These are phyloP conservation scores for Amaranthus palmeri DNA, from an alignment of 148 eudicot genomes.

Conservation along the genomic window DNA sequence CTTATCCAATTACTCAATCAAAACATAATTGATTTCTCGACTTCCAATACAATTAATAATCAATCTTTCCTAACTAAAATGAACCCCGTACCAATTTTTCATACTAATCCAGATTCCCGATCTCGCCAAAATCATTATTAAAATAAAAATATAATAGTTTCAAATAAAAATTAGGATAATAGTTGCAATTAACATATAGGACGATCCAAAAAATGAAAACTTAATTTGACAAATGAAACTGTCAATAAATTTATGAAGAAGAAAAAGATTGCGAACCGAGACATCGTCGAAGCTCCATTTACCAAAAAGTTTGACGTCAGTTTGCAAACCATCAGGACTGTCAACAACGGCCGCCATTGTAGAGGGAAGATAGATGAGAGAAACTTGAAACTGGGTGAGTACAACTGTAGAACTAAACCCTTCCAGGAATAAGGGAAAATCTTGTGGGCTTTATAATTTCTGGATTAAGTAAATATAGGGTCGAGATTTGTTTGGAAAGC, in stretches of 20 bases:
- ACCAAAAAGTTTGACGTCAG: conserved; percentile 25
- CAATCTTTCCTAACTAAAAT: neutral
- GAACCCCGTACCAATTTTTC: neutral
- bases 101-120: neutral
- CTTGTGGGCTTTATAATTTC: too few species aligned
- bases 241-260: neutral
- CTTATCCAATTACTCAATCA: too few species aligned
- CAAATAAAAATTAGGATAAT: too few species aligned
- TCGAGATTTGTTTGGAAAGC: too few species aligned
- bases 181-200: too few species aligned
- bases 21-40: too few species aligned
- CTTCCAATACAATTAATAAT: too few species aligned
- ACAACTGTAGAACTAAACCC: too few species aligned
- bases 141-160: neutral
- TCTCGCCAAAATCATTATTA: neutral
- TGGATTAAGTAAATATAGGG: too few species aligned
- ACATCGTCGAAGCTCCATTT: conserved; percentile 24
- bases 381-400: neutral
- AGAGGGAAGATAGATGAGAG: neutral
- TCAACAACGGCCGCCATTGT: conserved; percentile 3
- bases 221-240: neutral
- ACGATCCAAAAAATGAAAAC: neutral
- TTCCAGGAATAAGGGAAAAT: too few species aligned
- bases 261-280: conserved; percentile 2
- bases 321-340: neutral